Percentiles rank a stretch among this genome's conserved stretches.
Evolutionary conservation across 2,329 filamentous ascomycete species (phyloP).

Genomic region (Ilyonectria sp.): DNA sequence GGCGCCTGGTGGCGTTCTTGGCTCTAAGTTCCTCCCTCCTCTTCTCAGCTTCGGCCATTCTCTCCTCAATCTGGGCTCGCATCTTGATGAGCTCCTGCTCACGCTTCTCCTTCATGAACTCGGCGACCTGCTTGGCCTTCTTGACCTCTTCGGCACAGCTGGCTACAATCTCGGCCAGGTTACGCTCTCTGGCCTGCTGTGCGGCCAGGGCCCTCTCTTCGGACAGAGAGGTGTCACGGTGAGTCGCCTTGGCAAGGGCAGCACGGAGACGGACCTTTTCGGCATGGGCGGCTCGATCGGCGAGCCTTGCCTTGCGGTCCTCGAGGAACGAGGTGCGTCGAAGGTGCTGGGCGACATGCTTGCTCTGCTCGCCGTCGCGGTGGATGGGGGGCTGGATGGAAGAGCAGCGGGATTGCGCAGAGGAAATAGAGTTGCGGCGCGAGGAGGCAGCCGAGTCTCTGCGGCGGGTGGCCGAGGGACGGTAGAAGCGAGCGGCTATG

Average conservation of each 20-base stretch:
- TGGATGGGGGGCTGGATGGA: constrained; percentile 66
- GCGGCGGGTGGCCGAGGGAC: constrained; percentile 75
- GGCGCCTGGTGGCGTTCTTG: constrained; percentile 67
- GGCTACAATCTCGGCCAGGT: constrained; percentile 85
- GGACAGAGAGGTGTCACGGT: constrained; percentile 74
- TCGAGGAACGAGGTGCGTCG: constrained; percentile 86
- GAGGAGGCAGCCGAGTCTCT: constrained; percentile 85
- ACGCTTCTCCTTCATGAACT: constrained; percentile 85
- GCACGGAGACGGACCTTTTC: constrained; percentile 86
- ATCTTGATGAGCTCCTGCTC: constrained; percentile 80
- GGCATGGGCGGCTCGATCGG: constrained; percentile 85
- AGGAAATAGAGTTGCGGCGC: constrained; percentile 85
- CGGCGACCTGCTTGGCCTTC: constrained; percentile 85
- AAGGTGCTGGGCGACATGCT: constrained; percentile 83
- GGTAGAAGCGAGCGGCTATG: constrained; percentile 85
- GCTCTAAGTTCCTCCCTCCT: constrained; percentile 76
- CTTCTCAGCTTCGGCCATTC: constrained; percentile 82
- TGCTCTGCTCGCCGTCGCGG: constrained; percentile 76
- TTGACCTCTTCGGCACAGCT: constrained; percentile 87
- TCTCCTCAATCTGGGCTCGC: constrained; percentile 83
- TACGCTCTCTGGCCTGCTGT: constrained; percentile 83
- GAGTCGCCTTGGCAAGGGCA: constrained; percentile 79
- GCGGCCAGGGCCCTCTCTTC: constrained; percentile 85
- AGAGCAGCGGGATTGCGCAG: constrained; percentile 79
- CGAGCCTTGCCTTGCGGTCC: constrained; percentile 83